Conservation (phyloP, 140 eudicot species). For the Flaveria floridana region DNA sequence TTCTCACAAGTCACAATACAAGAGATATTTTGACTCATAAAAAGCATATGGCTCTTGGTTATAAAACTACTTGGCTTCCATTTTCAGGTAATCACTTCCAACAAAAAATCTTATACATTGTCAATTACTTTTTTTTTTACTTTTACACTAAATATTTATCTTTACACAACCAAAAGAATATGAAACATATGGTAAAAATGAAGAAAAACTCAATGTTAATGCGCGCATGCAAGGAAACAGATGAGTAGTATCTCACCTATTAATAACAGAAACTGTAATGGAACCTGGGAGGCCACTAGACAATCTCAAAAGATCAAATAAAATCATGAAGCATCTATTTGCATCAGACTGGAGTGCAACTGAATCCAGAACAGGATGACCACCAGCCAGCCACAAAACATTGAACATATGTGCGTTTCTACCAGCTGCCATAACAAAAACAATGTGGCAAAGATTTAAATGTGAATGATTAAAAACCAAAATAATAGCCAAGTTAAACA, state of each 20-base stretch:
- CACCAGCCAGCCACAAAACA: conserved; percentile 61
- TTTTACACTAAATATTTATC: neutral
- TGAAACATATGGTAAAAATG: neutral
- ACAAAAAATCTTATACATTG: neutral
- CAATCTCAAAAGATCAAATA: conserved; percentile 63
- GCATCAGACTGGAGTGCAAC: conserved; percentile 64
- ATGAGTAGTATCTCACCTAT: conserved; percentile 62
- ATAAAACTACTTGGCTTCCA: conserved; percentile 2
- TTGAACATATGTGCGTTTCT: conserved; percentile 54
- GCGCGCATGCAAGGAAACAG: conserved; percentile 4
- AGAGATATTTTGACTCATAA: neutral
- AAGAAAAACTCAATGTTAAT: neutral
- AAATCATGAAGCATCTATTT: conserved; percentile 45
- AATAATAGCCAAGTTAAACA: neutral
- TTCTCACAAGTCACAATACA: neutral
- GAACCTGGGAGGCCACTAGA: conserved; percentile 63
- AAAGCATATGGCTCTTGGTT: neutral
- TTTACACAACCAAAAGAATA: neutral
- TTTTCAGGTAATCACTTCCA: neutral
- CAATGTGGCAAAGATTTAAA: conserved; percentile 16
- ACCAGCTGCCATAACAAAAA: conserved; percentile 34
- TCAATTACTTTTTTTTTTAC: neutral
- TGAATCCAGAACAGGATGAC: conserved; percentile 76
- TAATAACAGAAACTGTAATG: conserved; percentile 67
- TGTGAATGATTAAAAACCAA: conserved; percentile 14